Base-by-base conservation (phyloP, 2,329 filamentous ascomycete genomes). In the Aspergillus sp. region DNA sequence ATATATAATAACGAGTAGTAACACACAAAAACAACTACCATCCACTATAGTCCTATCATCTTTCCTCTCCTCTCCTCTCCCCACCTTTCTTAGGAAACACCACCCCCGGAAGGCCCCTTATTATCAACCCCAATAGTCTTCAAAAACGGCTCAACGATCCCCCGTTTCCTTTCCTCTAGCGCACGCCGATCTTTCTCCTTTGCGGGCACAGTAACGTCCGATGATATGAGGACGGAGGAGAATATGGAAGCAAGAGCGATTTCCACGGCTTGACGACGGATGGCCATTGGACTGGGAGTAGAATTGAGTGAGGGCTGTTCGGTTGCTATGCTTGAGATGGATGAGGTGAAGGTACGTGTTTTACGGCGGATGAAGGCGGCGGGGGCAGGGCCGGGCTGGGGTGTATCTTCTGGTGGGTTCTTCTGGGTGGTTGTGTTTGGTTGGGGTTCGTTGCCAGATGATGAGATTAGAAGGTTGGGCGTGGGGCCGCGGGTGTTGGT, bases 101-200 rank as follows among this genome's bases (percentile, higher is more conserved):
- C 70, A 36, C 72, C 70, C 13, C 74, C 72, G 5, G 72, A 75
- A n/a, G 73, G 70, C 2, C 72, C 74, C 17, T 65, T 61, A 60
- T 70, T 70, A 66, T 76, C 74, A 7, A 74, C 73, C 2, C 69
- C 71, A 53, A 73, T 70, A 53, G 74, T 73, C 50, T 76, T 80
- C 60, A 91, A 70, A 65, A 96, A 96, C 28, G 91, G 78, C 71
- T 92, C 90, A 30, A 96, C 72, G 12, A 93, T 76, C 9, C 82
- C 82, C 58, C 82, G 81, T 79, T 87, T 89, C 72, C 85, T 85
- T 59, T 90, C 90, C 64, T 88, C 87, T 13, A 82, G 75, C 0
- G 79, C 76, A 61, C 82, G 87, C 65, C 78, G 85, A 61, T 90
- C 89, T 74, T 85, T 86, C 5, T 85, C 85, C 61, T 76, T 82